These are phyloP conservation scores for Fusarium sp. DNA, from an alignment of 2,329 filamentous ascomycete species.

Conservation along the genomic window DNA sequence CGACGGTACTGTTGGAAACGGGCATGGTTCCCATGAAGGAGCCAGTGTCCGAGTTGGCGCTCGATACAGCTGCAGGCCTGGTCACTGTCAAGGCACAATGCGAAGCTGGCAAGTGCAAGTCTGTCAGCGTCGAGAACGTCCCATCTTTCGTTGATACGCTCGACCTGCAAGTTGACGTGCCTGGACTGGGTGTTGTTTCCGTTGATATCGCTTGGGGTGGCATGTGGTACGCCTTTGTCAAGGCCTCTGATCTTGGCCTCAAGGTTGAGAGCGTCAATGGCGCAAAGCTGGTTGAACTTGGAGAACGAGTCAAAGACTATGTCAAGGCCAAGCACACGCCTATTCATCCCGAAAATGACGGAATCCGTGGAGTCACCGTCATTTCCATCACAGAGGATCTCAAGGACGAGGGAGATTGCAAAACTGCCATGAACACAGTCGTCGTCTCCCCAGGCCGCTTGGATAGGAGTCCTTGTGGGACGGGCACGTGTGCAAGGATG, in stretches of 20 bases:
- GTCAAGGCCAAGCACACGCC: conserved; percentile 51
- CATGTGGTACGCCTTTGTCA: conserved; percentile 59
- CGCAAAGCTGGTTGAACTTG: conserved; percentile 54
- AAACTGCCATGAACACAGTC: conserved; percentile 53
- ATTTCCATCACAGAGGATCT: conserved; percentile 53
- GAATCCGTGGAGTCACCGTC: conserved; percentile 55
- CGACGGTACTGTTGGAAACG: conserved; percentile 60
- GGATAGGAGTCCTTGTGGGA: conserved; percentile 61
- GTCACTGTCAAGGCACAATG: conserved; percentile 56
- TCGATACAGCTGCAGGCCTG: conserved; percentile 60
- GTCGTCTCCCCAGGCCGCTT: conserved; percentile 59
- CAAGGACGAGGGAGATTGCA: conserved; percentile 34
- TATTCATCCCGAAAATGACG: conserved; percentile 57
- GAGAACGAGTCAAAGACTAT: conserved; percentile 56
- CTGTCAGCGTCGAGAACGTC: conserved; percentile 59
- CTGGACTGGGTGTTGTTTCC: conserved; percentile 52
- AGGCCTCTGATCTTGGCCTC: conserved; percentile 51
- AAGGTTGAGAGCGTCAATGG: conserved; percentile 46
- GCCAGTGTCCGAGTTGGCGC: conserved; percentile 53
- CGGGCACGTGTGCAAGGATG: conserved; percentile 57
- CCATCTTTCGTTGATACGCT: conserved; percentile 56
- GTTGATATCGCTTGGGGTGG: conserved; percentile 62
- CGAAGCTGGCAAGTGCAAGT: conserved; percentile 56
- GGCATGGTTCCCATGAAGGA: conserved; percentile 61
- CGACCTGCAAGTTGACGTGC: conserved; percentile 54